Evolutionary conservation across 805 yeast genomes (phyloP).

Genomic region (Candida loeiensis): DNA sequence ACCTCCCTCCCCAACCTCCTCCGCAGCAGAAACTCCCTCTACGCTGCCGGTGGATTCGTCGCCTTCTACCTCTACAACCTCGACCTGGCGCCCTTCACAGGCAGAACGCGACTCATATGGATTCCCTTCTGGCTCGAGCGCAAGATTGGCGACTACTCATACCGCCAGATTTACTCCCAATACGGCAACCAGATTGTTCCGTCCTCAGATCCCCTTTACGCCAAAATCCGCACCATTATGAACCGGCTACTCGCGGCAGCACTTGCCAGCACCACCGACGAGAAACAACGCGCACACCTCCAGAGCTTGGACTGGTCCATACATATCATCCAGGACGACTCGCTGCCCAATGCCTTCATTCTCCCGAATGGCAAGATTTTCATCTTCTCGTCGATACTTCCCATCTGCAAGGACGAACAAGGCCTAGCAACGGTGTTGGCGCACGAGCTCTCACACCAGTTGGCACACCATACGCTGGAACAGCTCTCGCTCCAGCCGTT

Average conservation of each 20-base stretch:
- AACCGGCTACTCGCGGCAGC: slow-evolving; percentile 59
- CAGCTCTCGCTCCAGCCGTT: slow-evolving; percentile 74
- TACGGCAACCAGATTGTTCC: slow-evolving; percentile 57
- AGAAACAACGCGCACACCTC: slow-evolving; percentile 33
- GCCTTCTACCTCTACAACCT: slow-evolving; percentile 38
- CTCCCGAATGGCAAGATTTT: slow-evolving; percentile 95
- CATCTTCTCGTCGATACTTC: slow-evolving; percentile 74
- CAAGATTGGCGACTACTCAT: slow-evolving; percentile 60
- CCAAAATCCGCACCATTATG: slow-evolving; percentile 60
- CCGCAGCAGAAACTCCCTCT: slow-evolving; percentile 29
- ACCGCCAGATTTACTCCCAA: slow-evolving; percentile 55
- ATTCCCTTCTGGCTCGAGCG: slow-evolving; percentile 63
- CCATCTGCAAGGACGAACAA: slow-evolving; percentile 76
- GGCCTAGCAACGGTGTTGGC: slow-evolving; percentile 93
- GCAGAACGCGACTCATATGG: slow-evolving; percentile 68
- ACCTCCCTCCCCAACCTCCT: background rate
- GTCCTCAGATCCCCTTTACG: slow-evolving; percentile 53
- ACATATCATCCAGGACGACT: slow-evolving; percentile 62
- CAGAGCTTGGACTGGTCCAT: slow-evolving; percentile 65
- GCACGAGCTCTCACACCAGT: slow-evolving; percentile 92
- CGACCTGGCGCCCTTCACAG: slow-evolving; percentile 79
- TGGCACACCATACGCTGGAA: slow-evolving; percentile 90
- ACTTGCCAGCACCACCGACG: slow-evolving; percentile 31
- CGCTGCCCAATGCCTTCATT: slow-evolving; percentile 94
- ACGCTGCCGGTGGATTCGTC: slow-evolving; percentile 19